Evolutionary conservation across 2,329 filamentous ascomycete species (phyloP), one percentile per base, ranked within the genome.

Genomic region (Exophiala bonariae): DNA sequence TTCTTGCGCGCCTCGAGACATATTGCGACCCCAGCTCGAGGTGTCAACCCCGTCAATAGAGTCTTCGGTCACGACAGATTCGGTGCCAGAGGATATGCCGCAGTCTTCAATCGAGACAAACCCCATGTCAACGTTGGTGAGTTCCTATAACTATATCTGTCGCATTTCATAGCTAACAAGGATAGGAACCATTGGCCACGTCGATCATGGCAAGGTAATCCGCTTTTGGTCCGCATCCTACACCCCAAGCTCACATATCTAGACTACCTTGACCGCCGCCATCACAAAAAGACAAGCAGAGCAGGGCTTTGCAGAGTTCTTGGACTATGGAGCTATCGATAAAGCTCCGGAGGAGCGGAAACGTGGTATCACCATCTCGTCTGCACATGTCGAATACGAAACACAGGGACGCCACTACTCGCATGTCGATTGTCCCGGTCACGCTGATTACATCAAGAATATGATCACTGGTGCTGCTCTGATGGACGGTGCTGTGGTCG

Each of bases 391-490:
- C 76, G 93, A 99, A 79, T 99, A 97, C 80, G 77, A 89, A 62
- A 99, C 93, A 70, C 89, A 96, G 0, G 80, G 79, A 68, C 86
- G 93, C 67, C 93, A 99, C 79, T 99, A 99, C 77, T 93, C 93
- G 65, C 93, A 99, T 82, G 93, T 99, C 78, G 93, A 99, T 82
- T 99, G 93, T 76, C 93, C 93, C 50, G 93, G 93, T 75, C 93
- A 99, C 86, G 93, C 93, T 75, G 93, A 99, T 89, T 99, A 99
- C 81, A 97, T 99, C 80, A 99, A 99, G 84, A 99, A 99, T 86
- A 99, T 99, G 93, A 99, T 99, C 73, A 99, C 93, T 60, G 93
- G 93, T 84, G 91, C 93, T 56, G 92, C 95, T 65, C 95, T 90
- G 80, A 99, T 99, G 93, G 93, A 99, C 65, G 93, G 93, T 65